Evolutionary conservation across 768 basidiomycete species (phyloP).

Genomic region (Ramaria sp.): DNA sequence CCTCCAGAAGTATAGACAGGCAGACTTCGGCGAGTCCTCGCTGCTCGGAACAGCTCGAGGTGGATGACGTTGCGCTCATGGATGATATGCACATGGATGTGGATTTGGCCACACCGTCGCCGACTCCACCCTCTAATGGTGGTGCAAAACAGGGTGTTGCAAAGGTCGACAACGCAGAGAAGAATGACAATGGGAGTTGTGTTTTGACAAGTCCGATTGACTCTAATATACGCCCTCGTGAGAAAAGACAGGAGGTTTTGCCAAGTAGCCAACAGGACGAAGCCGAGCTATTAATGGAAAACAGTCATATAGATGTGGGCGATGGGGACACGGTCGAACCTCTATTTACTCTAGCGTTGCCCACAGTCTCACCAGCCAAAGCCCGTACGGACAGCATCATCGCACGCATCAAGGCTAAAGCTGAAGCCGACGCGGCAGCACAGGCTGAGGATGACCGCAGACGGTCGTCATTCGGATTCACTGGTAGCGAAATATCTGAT

Average conservation of each 20-base stretch:
- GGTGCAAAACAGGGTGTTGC: too few relatives aligned
- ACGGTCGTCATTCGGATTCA: background rate
- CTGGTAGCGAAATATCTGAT: background rate
- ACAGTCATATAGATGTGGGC: background rate
- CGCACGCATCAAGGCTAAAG: constrained; percentile 4
- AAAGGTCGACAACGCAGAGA: too few relatives aligned
- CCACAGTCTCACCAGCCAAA: background rate
- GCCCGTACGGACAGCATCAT: background rate
- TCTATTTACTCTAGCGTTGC: background rate
- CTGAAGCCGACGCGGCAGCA: background rate
- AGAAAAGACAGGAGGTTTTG: background rate
- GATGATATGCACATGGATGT: too few relatives aligned
- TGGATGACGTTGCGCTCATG: too few relatives aligned
- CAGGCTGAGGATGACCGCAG: background rate
- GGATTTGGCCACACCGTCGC: too few relatives aligned
- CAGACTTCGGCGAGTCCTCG: too few relatives aligned
- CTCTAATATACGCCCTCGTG: too few relatives aligned
- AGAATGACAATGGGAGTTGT: background rate
- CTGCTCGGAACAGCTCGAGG: too few relatives aligned
- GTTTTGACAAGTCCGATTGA: background rate
- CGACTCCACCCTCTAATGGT: too few relatives aligned
- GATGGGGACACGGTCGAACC: background rate
- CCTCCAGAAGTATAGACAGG: too few relatives aligned
- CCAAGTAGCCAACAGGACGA: constrained; percentile 5
- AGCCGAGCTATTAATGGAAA: background rate